Conservation (phyloP, 441 rosid genomes). For the Mallotus japonicus region DNA sequence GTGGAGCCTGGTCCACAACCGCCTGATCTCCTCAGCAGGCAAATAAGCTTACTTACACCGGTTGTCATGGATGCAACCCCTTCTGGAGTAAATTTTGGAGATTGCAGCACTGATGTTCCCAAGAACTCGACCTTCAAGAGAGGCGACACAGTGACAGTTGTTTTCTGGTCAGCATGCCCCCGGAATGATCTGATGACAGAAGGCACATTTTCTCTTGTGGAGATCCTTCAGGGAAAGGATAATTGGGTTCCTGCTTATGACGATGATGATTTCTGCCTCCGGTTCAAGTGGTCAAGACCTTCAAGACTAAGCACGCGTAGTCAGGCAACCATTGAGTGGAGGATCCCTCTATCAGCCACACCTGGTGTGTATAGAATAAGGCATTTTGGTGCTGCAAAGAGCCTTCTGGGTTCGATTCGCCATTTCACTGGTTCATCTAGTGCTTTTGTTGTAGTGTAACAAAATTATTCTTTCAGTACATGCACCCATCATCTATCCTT, state of each 20-base stretch:
- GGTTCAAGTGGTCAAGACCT: constrained; percentile 88
- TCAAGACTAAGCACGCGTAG: constrained; percentile 69
- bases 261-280: constrained; percentile 90
- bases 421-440: constrained; percentile 92
- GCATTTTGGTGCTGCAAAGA: constrained; percentile 94
- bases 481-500: not conserved
- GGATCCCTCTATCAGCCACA: constrained; percentile 61
- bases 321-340: constrained; percentile 81
- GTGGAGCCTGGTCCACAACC: constrained; percentile 66
- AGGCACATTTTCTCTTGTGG: constrained; percentile 87
- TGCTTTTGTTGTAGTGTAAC: constrained; percentile 76
- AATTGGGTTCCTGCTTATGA: constrained; percentile 86
- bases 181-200: constrained; percentile 87
- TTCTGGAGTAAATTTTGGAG: constrained; percentile 63
- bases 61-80: constrained; percentile 79
- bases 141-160: constrained; percentile 63
- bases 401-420: constrained; percentile 55
- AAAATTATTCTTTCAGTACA: not conserved
- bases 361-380: constrained; percentile 81
- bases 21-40: constrained; percentile 69
- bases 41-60: constrained; percentile 79
- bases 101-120: constrained; percentile 65
- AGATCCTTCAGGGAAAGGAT: constrained; percentile 57
- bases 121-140: constrained; percentile 66
- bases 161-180: constrained; percentile 89